phyloP scores from a whole-genome alignment of 1,139 yeast genomes.

The Candida labiduridarum region DNA sequence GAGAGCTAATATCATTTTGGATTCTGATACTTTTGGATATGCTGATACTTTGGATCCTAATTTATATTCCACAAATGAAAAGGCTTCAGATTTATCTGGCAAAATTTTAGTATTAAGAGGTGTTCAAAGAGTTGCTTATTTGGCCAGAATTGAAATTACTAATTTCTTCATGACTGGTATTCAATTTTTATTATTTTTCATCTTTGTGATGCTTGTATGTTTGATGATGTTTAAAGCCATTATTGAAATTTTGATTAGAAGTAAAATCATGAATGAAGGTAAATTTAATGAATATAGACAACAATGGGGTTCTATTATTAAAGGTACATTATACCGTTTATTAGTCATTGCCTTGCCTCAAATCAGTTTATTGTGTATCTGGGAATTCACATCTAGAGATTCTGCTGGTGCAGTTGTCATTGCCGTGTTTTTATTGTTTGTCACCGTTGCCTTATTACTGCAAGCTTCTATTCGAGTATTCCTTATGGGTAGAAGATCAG shows the following conservation, averaged over 20 bases:
- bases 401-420: constrained; percentile 82
- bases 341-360: constrained; percentile 86
- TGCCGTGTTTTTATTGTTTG: constrained; percentile 67
- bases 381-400: constrained; percentile 86
- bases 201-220: constrained; percentile 67
- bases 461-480: constrained; percentile 79
- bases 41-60: constrained; percentile 51
- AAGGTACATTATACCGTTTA: constrained; percentile 86
- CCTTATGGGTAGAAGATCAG: constrained; percentile 70
- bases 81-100: constrained; percentile 52
- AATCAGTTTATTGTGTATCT: constrained; percentile 74
- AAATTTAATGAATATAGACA: constrained; percentile 77
- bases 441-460: constrained; percentile 59
- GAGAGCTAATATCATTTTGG: constrained; percentile 27
- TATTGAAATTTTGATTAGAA: constrained; percentile 67
- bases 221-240: constrained; percentile 73
- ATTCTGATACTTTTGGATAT: constrained; percentile 43
- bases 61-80: constrained; percentile 75
- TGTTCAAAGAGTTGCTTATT: constrained; percentile 84
- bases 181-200: constrained; percentile 77
- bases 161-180: constrained; percentile 85
- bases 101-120: constrained; percentile 85
- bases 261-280: constrained; percentile 61
- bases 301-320: constrained; percentile 78
- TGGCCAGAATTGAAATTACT: constrained; percentile 84